phyloP scores from a whole-genome alignment of 805 yeast species.

The Candida qinlingensis region DNA sequence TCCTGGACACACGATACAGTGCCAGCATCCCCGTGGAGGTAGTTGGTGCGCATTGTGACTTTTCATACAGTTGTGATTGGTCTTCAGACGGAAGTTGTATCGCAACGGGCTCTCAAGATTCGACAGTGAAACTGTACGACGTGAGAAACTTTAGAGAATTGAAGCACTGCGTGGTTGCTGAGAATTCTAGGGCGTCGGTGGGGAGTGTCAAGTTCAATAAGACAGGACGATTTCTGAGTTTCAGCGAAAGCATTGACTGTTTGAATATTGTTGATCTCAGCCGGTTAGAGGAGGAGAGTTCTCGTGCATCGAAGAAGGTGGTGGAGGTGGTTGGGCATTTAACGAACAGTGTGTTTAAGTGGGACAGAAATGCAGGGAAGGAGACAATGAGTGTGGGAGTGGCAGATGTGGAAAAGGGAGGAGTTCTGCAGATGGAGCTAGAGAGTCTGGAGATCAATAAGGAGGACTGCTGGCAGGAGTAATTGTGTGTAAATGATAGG shows the following conservation, averaged over 20 bases:
- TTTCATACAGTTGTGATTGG: constrained; percentile 60
- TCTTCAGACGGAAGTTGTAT: constrained; percentile 35
- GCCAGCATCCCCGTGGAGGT: constrained; percentile 13
- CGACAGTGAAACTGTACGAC: constrained; percentile 51
- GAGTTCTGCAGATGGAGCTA: neutral
- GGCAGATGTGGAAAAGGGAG: neutral
- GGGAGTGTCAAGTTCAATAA: constrained; percentile 47
- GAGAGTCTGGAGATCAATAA: no score
- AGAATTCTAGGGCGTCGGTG: constrained; percentile 41
- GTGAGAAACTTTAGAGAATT: constrained; percentile 27
- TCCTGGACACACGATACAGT: constrained; percentile 38
- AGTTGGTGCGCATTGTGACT: constrained; percentile 47
- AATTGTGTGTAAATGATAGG: no score
- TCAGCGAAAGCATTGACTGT: constrained; percentile 58
- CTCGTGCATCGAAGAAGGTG: neutral
- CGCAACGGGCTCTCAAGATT: constrained; percentile 59
- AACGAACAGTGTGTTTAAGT: neutral
- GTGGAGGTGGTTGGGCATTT: no score
- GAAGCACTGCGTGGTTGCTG: constrained; percentile 30
- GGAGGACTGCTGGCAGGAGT: no score
- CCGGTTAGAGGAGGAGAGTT: neutral
- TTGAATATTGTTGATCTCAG: constrained; percentile 42
- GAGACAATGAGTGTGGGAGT: neutral
- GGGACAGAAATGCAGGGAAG: neutral
- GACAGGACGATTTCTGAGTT: constrained; percentile 39